These are phyloP conservation scores for Populus nigra DNA, from an alignment of 345 rosid genomes.

Conservation along the genomic window DNA sequence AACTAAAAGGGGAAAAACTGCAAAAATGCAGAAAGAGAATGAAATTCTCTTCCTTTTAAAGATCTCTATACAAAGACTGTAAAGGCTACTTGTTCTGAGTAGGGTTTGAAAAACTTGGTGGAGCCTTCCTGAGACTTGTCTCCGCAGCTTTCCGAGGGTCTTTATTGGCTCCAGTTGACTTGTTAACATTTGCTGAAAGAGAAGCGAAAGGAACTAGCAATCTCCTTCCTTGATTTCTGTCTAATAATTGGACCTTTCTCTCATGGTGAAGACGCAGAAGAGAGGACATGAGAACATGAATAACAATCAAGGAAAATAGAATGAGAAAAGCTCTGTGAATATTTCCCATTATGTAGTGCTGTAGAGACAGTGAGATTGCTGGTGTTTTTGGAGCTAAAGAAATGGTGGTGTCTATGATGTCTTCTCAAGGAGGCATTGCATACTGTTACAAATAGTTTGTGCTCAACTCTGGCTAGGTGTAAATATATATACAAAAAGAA, in stretches of 20 bases:
- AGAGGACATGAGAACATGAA: slow-evolving; percentile 26
- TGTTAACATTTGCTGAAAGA: slow-evolving; percentile 22
- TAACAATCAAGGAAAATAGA: slow-evolving; percentile 24
- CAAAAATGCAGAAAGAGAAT: slow-evolving; percentile 11
- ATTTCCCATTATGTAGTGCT: slow-evolving; percentile 20
- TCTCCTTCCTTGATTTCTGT: slow-evolving; percentile 34
- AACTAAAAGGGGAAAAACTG: not conserved
- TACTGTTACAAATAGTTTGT: slow-evolving; percentile 1
- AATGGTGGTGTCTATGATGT: slow-evolving; percentile 1
- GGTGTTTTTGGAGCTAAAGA: not conserved
- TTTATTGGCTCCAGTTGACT: slow-evolving; percentile 19
- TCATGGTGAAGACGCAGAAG: slow-evolving; percentile 16
- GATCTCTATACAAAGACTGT: slow-evolving; percentile 7
- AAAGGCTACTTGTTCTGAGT: slow-evolving; percentile 43
- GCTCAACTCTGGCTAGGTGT: not conserved
- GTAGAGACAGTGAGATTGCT: slow-evolving; percentile 4
- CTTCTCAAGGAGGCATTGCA: slow-evolving; percentile 11
- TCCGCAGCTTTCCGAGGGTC: slow-evolving; percentile 35
- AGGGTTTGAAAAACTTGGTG: slow-evolving; percentile 52
- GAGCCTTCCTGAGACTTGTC: slow-evolving; percentile 46
- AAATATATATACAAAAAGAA: slow-evolving; percentile 16
- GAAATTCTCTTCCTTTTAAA: slow-evolving; percentile 5
- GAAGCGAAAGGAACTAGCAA: slow-evolving; percentile 32
- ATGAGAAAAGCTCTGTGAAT: slow-evolving; percentile 16
- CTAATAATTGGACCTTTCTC: slow-evolving; percentile 17